Percentiles rank a stretch among this genome's conserved stretches.
Evolutionary conservation across 2,329 filamentous ascomycete genomes (phyloP).

Genomic region (Achaetomium macrosporum): DNA sequence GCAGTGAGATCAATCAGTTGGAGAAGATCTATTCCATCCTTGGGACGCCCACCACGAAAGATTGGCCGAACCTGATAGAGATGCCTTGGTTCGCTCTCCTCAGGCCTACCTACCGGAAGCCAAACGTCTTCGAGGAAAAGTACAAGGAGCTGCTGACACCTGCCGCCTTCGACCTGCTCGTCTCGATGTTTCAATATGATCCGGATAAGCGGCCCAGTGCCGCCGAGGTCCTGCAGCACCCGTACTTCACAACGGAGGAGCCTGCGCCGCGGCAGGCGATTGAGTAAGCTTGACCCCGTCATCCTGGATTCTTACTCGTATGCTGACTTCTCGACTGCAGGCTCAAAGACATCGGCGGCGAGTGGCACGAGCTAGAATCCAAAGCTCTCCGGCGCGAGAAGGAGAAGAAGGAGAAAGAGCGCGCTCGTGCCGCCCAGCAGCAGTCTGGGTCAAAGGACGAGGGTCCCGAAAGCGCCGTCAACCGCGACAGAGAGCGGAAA

Average conservation of each 20-base stretch:
- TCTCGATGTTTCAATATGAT: slow-evolving; percentile 84
- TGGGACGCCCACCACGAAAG: slow-evolving; percentile 74
- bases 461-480: not conserved
- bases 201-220: slow-evolving; percentile 78
- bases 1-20: slow-evolving; percentile 90
- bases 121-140: slow-evolving; percentile 72
- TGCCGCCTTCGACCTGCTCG: slow-evolving; percentile 75
- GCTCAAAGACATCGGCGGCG: slow-evolving; percentile 74
- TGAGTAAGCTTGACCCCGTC: slow-evolving; percentile 57
- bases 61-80: slow-evolving; percentile 87
- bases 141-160: slow-evolving; percentile 73
- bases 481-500: slow-evolving; percentile 35
- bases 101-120: slow-evolving; percentile 66
- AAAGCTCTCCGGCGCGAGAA: slow-evolving; percentile 91
- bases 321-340: slow-evolving; percentile 39
- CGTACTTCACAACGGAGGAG: slow-evolving; percentile 81
- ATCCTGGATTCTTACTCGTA: not conserved
- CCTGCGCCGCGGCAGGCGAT: slow-evolving; percentile 70
- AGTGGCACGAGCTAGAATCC: slow-evolving; percentile 98
- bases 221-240: slow-evolving; percentile 74
- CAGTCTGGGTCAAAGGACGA: slow-evolving; percentile 8
- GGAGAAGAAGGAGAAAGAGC: slow-evolving; percentile 54
- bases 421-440: slow-evolving; percentile 30
- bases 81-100: slow-evolving; percentile 97
- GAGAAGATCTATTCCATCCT: slow-evolving; percentile 94